Conservation (phyloP, 2,329 filamentous ascomycete genomes). For the Paramyrothecium roridum region DNA sequence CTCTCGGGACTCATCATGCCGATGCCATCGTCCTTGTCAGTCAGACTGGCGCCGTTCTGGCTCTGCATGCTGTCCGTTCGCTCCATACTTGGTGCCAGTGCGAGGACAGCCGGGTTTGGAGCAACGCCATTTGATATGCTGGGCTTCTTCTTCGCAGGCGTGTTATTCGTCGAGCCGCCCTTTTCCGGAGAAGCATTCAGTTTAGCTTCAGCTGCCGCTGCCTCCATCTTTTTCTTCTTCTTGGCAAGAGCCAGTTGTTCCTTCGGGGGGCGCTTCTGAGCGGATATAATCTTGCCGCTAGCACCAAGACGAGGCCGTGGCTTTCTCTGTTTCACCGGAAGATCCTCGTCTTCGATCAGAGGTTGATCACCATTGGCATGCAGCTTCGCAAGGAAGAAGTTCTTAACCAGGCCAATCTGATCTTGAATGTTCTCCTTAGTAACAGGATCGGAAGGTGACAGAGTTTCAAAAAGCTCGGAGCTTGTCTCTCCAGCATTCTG, state of each 20-base stretch:
- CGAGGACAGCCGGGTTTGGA: conserved; percentile 35
- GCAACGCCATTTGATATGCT: conserved; percentile 30
- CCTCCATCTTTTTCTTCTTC: conserved; percentile 81
- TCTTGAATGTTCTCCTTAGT: conserved; percentile 72
- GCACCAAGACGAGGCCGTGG: conserved; percentile 63
- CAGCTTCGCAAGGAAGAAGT: conserved; percentile 88
- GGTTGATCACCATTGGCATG: conserved; percentile 77
- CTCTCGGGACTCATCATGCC: conserved; percentile 87
- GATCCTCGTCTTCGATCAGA: conserved; percentile 88
- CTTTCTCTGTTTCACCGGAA: conserved; percentile 86
- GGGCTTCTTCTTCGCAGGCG: conserved; percentile 53
- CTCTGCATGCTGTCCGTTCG: conserved; percentile 56
- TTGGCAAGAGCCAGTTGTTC: conserved; percentile 82
- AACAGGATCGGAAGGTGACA: conserved; percentile 71
- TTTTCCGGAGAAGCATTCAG: conserved; percentile 33
- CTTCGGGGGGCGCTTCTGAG: conserved; percentile 76
- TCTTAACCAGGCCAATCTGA: conserved; percentile 84
- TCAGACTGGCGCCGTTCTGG: conserved; percentile 58
- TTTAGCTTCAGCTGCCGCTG: conserved; percentile 48
- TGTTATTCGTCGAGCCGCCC: conserved; percentile 30
- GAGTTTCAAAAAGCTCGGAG: conserved; percentile 62
- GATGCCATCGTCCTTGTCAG: conserved; percentile 64
- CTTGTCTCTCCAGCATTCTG: conserved; percentile 56
- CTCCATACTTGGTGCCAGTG: conserved; percentile 51
- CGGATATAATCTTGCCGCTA: conserved; percentile 82